These are phyloP conservation scores for Cicer arietinum DNA, from an alignment of 306 rosid species.

Conservation along the genomic window DNA sequence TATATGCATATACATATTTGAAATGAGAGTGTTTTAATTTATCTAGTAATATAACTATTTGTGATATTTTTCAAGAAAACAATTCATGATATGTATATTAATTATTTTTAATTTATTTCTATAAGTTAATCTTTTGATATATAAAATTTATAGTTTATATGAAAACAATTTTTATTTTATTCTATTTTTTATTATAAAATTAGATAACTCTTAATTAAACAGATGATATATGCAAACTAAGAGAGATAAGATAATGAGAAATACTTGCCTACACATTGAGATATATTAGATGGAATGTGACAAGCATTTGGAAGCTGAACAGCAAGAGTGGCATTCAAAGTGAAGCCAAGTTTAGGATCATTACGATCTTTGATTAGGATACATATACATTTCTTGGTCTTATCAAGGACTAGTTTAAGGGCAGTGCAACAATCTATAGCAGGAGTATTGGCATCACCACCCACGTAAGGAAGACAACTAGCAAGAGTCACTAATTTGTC, in stretches of 20 bases:
- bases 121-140: no score
- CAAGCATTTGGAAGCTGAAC: slow-evolving; percentile 68
- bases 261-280: slow-evolving; percentile 67
- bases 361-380: slow-evolving; percentile 73
- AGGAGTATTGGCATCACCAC: slow-evolving; percentile 68
- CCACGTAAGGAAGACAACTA: slow-evolving; percentile 71
- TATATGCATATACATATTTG: no score
- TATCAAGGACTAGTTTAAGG: slow-evolving; percentile 58
- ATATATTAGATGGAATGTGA: slow-evolving; percentile 61
- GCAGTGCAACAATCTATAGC: slow-evolving; percentile 82
- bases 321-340: slow-evolving; percentile 75
- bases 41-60: no score
- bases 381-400: slow-evolving; percentile 78
- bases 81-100: no score
- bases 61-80: no score
- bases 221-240: no score
- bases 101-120: no score
- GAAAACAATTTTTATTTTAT: no score
- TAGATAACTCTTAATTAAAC: no score
- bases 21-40: no score
- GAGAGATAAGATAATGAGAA: neutral
- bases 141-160: no score
- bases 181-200: no score
- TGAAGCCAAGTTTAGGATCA: slow-evolving; percentile 83
- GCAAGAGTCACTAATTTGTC: slow-evolving; percentile 67